Evolutionary conservation across 2,329 filamentous ascomycete genomes (phyloP).

Genomic region (Stemphylium beticola): DNA sequence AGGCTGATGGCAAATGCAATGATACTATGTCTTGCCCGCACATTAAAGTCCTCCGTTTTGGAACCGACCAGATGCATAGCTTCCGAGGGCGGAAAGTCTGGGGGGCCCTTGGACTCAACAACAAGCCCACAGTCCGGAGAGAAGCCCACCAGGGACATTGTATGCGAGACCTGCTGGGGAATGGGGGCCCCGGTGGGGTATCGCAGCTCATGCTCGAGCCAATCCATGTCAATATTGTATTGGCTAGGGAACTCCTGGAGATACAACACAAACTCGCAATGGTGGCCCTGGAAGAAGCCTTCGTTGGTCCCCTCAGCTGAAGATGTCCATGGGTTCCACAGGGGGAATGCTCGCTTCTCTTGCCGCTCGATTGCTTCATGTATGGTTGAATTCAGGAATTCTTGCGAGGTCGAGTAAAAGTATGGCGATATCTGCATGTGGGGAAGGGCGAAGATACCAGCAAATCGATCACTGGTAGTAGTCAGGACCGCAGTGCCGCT

Average conservation of each 20-base stretch:
- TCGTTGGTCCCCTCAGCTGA: constrained; percentile 63
- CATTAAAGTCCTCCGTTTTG: constrained; percentile 63
- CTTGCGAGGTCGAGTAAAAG: constrained; percentile 55
- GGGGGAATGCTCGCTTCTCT: constrained; percentile 61
- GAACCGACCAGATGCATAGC: constrained; percentile 61
- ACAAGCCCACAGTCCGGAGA: constrained; percentile 72
- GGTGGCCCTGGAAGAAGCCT: constrained; percentile 70
- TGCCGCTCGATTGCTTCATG: constrained; percentile 70
- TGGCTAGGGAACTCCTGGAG: constrained; percentile 65
- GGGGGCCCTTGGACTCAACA: constrained; percentile 65
- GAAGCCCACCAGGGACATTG: constrained; percentile 67
- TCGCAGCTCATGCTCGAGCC: constrained; percentile 65
- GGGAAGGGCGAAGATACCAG: constrained; percentile 87
- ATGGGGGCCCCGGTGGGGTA: constrained; percentile 64
- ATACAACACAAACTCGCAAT: constrained; percentile 90
- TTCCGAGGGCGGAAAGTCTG: constrained; percentile 59
- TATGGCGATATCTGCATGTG: constrained; percentile 72
- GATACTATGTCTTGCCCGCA: constrained; percentile 59
- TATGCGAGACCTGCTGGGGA: constrained; percentile 58
- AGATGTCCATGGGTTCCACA: constrained; percentile 76
- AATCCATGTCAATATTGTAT: constrained; percentile 49
- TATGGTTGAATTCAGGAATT: constrained; percentile 75
- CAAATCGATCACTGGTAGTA: constrained; percentile 85
- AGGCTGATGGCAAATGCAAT: constrained; percentile 59
- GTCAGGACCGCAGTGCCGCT: constrained; percentile 80